Evolutionary conservation across 495 filamentous ascomycete species (phyloP).

Genomic region (Talaromyces ruber): DNA sequence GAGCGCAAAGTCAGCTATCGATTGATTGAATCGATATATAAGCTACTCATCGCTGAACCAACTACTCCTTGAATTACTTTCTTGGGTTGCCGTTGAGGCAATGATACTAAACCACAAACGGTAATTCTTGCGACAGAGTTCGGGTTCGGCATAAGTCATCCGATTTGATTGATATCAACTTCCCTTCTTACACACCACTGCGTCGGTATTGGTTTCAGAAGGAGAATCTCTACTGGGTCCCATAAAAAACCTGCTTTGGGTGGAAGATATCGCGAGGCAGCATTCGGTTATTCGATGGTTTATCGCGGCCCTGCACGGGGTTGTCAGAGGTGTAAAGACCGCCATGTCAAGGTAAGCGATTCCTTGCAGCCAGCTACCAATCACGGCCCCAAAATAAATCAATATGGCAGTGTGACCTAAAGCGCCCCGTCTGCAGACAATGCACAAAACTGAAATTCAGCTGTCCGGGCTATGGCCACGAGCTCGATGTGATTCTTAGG

Average conservation of each 20-base stretch:
- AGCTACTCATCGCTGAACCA: too few species aligned
- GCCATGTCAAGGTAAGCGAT: constrained; percentile 1
- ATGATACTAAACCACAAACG: neutral
- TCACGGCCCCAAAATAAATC: neutral
- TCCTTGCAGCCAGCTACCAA: neutral
- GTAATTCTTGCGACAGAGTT: constrained; percentile 4
- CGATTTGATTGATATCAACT: too few species aligned
- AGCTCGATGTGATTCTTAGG: neutral
- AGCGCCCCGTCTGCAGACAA: neutral
- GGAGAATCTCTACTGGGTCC: neutral
- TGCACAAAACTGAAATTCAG: neutral
- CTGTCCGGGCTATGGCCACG: constrained; percentile 1
- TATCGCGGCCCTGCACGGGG: constrained; percentile 1
- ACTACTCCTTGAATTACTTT: too few species aligned
- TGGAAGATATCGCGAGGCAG: neutral
- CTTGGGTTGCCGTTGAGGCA: neutral
- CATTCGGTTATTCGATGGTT: neutral
- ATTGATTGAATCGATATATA: too few species aligned
- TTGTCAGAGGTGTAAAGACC: constrained; percentile 3
- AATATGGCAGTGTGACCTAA: neutral
- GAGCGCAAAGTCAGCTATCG: neutral
- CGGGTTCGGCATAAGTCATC: neutral
- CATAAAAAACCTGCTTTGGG: neutral
- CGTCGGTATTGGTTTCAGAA: neutral
- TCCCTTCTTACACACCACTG: neutral